phyloP scores from a whole-genome alignment of 2,329 filamentous ascomycete species.

The Paecilomyces formosus region DNA sequence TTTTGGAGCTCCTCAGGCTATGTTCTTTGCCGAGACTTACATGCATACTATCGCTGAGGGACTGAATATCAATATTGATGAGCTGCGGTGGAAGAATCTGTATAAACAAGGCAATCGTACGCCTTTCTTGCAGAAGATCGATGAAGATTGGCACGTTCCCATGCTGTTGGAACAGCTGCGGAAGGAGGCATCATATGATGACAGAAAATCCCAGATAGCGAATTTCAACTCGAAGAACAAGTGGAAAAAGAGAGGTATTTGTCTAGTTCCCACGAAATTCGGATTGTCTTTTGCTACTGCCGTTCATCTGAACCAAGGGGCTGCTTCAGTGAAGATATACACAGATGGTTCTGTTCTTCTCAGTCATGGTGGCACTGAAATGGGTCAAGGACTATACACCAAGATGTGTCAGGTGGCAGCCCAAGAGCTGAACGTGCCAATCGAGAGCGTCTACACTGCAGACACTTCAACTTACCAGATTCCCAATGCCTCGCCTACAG shows the following conservation, averaged over 20 bases:
- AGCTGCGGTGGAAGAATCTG: conserved; percentile 12
- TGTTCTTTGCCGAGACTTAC: conserved; percentile 16
- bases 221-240: conserved; percentile 12
- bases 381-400: conserved; percentile 19
- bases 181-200: conserved; percentile 8
- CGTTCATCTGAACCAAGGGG: conserved; percentile 17
- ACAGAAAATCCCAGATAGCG: conserved; percentile 5
- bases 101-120: conserved; percentile 14
- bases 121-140: conserved; percentile 15
- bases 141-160: conserved; percentile 18
- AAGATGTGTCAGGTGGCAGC: conserved; percentile 18
- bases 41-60: conserved; percentile 14
- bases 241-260: conserved; percentile 16
- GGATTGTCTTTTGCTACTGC: conserved; percentile 19
- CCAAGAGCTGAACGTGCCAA: conserved; percentile 11
- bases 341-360: conserved; percentile 15
- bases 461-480: conserved; percentile 15
- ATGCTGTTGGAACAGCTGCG: conserved; percentile 14
- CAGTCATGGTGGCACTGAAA: conserved; percentile 17
- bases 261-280: conserved; percentile 17
- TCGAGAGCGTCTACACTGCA: conserved; percentile 13
- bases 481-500: conserved; percentile 17
- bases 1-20: conserved; percentile 16
- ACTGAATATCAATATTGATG: conserved; percentile 11
- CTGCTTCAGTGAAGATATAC: conserved; percentile 14